Evolutionary conservation across 148 eudicot species (phyloP), one percentile per base, ranked within the genome.

Genomic region (Rhododendron vialii): DNA sequence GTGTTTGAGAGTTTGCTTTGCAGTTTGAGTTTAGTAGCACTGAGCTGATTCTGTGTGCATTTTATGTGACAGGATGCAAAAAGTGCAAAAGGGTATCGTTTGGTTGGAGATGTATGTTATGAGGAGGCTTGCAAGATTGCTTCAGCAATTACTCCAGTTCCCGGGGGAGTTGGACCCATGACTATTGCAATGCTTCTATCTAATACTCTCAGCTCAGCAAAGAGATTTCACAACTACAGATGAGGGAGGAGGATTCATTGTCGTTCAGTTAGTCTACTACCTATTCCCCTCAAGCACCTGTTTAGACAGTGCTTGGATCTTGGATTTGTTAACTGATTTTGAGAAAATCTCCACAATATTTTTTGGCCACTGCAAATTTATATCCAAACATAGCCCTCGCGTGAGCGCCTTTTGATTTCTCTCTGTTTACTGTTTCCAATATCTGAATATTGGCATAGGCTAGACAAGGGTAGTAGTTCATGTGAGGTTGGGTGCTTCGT

Each of bases 91-190:
- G 99, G 99, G 30, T 93, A 94, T 86, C 90, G 95, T n/a, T 85
- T 94, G 73, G 98, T 97, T 71, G 99, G 99, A 74, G 99, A 97
- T 89, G 94, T 97, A 84, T 95, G 98, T 88, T 95, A 92, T 22
- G 98, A 97, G 85, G 98, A 97, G 48, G 98, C 91, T 35, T 89
- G 90, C 90, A 91, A 94, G 90, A 90, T 97, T 87, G 99, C 99
- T 86, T 95, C 99, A 80, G 99, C 99, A 48, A 83, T 95, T 83
- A 94, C 97, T 43, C 98, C 98, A 14, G 97, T 95, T 57, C 98
- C 98, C 5, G 97, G 96, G 61, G 98, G 98, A 14, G 97, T 95
- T 26, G 98, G 98, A 3, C 97, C 98, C 74, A 94, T 95, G 97
- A 95, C 98, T 65, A 94, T 94, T 5, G 98, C 97, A 6, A 95